phyloP scores from a whole-genome alignment of 306 rosid species.

The Chamaecrista fasciculata region DNA sequence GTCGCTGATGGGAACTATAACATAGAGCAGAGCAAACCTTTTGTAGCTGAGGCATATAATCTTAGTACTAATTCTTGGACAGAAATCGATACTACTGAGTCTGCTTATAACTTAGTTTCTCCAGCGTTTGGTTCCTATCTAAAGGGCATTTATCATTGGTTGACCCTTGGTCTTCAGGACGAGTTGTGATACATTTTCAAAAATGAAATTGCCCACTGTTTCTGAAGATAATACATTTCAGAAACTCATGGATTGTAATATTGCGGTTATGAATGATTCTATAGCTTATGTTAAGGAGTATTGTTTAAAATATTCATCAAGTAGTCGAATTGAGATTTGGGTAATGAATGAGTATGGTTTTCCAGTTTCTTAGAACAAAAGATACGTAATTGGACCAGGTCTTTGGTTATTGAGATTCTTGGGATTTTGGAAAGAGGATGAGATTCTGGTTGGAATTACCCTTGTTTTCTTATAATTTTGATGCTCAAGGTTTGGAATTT shows the following conservation, averaged over 20 bases:
- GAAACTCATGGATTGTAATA: neutral
- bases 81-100: neutral
- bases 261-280: neutral
- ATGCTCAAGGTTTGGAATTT: neutral
- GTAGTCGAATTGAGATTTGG: neutral
- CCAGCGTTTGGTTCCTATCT: neutral
- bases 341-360: slow-evolving; percentile 5
- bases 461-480: neutral
- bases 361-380: neutral
- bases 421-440: neutral
- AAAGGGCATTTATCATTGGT: slow-evolving; percentile 14
- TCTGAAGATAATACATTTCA: neutral
- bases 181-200: neutral
- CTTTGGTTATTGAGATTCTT: neutral
- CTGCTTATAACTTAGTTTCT: neutral
- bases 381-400: neutral
- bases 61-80: slow-evolving; percentile 5
- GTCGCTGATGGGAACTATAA: neutral
- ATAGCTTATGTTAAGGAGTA: neutral
- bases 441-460: neutral
- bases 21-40: neutral
- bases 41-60: neutral
- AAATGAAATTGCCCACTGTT: neutral
- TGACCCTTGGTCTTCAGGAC: neutral
- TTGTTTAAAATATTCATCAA: no score